Base-by-base conservation (phyloP, 139 green algal genomes). In the Tetraselmis striata region DNA sequence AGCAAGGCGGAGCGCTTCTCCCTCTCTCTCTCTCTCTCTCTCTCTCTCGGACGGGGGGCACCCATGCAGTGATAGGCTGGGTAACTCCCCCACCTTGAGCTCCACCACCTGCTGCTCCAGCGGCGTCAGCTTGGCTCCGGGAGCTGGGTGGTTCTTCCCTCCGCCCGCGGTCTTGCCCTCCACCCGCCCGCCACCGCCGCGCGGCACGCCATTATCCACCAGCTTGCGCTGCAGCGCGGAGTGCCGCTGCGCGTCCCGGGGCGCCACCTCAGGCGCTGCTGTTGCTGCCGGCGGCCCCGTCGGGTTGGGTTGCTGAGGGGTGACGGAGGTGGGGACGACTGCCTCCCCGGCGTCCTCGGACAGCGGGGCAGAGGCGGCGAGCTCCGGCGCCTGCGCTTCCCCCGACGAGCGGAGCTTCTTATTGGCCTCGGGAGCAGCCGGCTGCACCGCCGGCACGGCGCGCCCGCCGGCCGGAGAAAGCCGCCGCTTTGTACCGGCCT, bases 81-180 rank as follows among this genome's bases (percentile, higher is more conserved):
- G 45, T 18, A 67, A 5, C 74, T 89, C 28, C 26, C 27, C 28
- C 28, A 75, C 77, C 81, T 90, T 92, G n/a, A 95, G 84, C 28
- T 82, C 86, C 59, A 92, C 86, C 24, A 95, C 83, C 84, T 93
- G 84, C 59, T 84, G 75, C 59, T 95, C 92, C 31, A 96, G 84
- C 18, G 93, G 94, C 0, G 94, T 96, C 28, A 90, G 88, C 80
- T 95, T 94, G 59, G 0, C 31, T 32, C 2, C 28, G 31, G 59
- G 23, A 18, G 76, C 2, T 28, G 24, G 32, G 32, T 5, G 32
- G 22, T 59, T 11, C 28, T 59, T 28, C 23, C 29, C 11, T 2
- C 75, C 28, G n/a, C 1, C n/a, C 25, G 32, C 31, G 27, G 27
- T 29, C 32, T 31, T 75, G 28, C 2, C 75, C 26, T 23, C 81